These are phyloP conservation scores for Sindora glabra DNA, from an alignment of 306 rosid species.

Conservation along the genomic window DNA sequence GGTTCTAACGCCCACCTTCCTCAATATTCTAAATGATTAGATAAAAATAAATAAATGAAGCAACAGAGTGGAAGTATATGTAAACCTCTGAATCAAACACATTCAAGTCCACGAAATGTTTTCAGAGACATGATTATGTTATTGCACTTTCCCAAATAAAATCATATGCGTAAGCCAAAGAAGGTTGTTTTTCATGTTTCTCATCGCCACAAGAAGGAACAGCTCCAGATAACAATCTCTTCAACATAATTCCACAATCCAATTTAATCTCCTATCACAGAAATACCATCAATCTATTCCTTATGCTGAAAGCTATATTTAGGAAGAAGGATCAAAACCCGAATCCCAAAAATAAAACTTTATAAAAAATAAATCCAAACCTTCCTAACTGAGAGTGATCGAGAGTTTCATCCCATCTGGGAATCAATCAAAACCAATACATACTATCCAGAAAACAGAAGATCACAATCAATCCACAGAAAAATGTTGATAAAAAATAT, in stretches of 20 bases:
- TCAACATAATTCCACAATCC: too few species aligned
- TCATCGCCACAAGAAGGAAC: background rate
- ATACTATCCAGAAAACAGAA: too few species aligned
- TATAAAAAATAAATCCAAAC: conserved; percentile 5
- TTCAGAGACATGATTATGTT: background rate
- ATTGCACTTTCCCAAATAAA: background rate
- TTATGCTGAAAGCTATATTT: background rate
- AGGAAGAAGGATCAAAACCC: background rate
- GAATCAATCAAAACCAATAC: too few species aligned
- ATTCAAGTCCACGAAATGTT: conserved; percentile 1
- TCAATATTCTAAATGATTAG: background rate
- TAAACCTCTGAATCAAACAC: background rate
- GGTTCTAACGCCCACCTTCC: background rate
- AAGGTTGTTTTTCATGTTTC: too few species aligned
- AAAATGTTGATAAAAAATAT: background rate
- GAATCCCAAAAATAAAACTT: conserved; percentile 14
- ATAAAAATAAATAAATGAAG: too few species aligned
- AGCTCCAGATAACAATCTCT: too few species aligned
- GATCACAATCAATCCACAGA: too few species aligned
- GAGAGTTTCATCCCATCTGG: too few species aligned
- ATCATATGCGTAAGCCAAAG: too few species aligned
- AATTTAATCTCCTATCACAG: too few species aligned
- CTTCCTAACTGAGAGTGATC: background rate
- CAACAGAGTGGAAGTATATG: background rate
- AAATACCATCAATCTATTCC: background rate